Evolutionary conservation across 305 asterid genomes (phyloP).

Genomic region (Solanum aculeatissimum): DNA sequence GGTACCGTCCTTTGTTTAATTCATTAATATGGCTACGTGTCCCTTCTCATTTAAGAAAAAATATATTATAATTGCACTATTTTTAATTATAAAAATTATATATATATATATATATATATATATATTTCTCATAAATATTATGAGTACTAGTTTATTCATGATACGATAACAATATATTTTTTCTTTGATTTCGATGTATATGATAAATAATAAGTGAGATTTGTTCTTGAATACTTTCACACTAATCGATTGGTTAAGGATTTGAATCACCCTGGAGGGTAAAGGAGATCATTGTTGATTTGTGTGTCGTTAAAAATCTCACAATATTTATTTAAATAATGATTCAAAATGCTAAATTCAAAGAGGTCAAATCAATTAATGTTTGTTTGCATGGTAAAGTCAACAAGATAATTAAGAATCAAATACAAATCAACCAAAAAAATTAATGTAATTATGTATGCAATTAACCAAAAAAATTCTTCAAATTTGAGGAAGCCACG

Average conservation of each 20-base stretch:
- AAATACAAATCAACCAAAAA: neutral
- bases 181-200: too few relatives aligned
- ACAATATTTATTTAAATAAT: neutral
- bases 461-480: too few relatives aligned
- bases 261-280: neutral
- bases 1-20: conserved; percentile 66
- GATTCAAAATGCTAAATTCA: neutral
- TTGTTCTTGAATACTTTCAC: neutral
- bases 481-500: too few relatives aligned
- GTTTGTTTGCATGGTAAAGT: neutral
- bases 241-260: neutral
- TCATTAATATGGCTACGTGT: conserved; percentile 57
- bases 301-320: neutral
- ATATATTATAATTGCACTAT: too few relatives aligned
- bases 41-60: conserved; percentile 17
- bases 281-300: neutral
- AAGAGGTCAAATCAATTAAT: neutral
- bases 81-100: too few relatives aligned
- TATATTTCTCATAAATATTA: too few relatives aligned
- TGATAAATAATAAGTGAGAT: too few relatives aligned
- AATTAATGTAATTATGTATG: neutral
- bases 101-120: too few relatives aligned
- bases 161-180: too few relatives aligned
- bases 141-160: too few relatives aligned
- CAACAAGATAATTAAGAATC: neutral